These are phyloP conservation scores for cucumber (Cucumis sativus) DNA, from an alignment of 306 rosid genomes.

Conservation along the genomic window Cucumber_9930_V3 NC_026659.2:24391001-24391500, in stretches of 20 bases:
- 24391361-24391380: conserved; percentile 10
- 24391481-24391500: too few relatives aligned
- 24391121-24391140: conserved; percentile 79
- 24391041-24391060: conserved; percentile 72
- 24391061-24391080: conserved; percentile 48
- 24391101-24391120: conserved; percentile 57
- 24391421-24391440: too few relatives aligned
- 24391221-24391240: conserved; percentile 72
- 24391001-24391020: conserved; percentile 39
- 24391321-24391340: conserved; percentile 2
- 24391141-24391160: conserved; percentile 52
- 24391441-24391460: too few relatives aligned
- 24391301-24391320: not conserved
- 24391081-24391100: conserved; percentile 53
- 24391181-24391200: conserved; percentile 75
- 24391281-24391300: conserved; percentile 17
- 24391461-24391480: too few relatives aligned
- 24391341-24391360: not conserved
- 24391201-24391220: conserved; percentile 55
- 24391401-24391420: not conserved
- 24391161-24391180: conserved; percentile 53
- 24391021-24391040: conserved; percentile 74
- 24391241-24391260: conserved; percentile 71
- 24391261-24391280: conserved; percentile 49
- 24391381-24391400: conserved; percentile 28